Percentiles rank a stretch among this genome's conserved stretches.
Evolutionary conservation across 2,329 filamentous ascomycete species (phyloP).

Genomic region (Clarireedia monteithiana): DNA sequence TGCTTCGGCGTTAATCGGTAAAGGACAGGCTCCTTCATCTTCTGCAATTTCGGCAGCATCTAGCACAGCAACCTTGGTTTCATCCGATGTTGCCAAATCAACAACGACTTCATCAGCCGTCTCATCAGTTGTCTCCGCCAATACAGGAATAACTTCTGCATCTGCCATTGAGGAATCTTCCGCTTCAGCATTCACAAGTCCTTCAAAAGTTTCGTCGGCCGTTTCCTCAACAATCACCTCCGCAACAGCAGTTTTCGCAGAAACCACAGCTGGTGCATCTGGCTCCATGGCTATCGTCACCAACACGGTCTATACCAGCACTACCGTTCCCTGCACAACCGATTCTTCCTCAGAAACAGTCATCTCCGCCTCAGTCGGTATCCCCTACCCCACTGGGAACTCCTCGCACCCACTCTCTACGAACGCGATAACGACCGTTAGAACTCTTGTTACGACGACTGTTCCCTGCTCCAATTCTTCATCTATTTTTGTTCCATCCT

Average conservation of each 20-base stretch:
- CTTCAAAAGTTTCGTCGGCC: not conserved
- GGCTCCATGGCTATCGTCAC: not conserved
- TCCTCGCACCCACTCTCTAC: not conserved
- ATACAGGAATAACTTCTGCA: no score
- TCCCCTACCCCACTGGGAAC: no score
- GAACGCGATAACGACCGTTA: not conserved
- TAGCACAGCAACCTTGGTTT: not conserved
- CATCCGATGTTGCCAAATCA: not conserved
- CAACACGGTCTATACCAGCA: not conserved
- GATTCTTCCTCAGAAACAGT: not conserved
- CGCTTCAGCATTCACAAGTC: not conserved
- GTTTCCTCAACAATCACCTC: not conserved
- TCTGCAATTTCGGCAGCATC: not conserved
- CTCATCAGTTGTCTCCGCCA: no score
- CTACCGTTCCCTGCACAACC: not conserved
- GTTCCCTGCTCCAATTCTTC: not conserved
- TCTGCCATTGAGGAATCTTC: no score
- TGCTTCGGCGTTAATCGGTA: constrained; percentile 22
- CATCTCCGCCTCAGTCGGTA: not conserved
- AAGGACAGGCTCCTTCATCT: constrained; percentile 1
- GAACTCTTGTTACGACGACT: not conserved
- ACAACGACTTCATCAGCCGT: not conserved
- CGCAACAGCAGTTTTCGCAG: not conserved
- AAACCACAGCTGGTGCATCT: not conserved
- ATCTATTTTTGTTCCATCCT: not conserved